Evolutionary conservation across 257 asterid genomes (phyloP), one percentile per base, ranked within the genome.

Genomic region (Fraxinus americana): DNA sequence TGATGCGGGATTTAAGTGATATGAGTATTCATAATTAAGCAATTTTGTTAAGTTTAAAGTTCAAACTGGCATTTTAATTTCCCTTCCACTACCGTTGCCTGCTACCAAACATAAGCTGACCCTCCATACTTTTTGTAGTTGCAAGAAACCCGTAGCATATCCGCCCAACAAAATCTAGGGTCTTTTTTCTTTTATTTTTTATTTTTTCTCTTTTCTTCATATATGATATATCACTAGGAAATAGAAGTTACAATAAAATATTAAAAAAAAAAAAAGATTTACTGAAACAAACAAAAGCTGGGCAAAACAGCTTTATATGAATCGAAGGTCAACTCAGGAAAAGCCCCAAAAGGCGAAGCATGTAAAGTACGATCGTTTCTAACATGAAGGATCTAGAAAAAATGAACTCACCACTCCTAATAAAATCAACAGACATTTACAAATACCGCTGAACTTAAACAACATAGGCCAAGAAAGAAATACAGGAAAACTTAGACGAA

Each of bases 241-340:
- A 54, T 54, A 45, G 74, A 74, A 74, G 72, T 38, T 27, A 4
- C 19, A 39, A 52, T 27, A 5, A 16, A 67, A 73, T n/a, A 23
- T n/a, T 57, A 50, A 50, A 0, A 25, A 21, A 67, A 43, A 66
- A 17, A 4, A 0, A 1, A 0, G 9, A n/a, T 0, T 54, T 5
- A 54, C 5, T 19, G 25, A 8, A 41, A 52, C 13, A 72, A 72
- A 36, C 23, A 48, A 45, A 71, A 63, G 75, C 67, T 34, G 70
- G 67, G 65, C 38, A 63, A 75, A 75, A n/a, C 67, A 74, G 79
- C 69, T 75, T 59, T 57, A 30, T 41, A 17, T 2, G 66, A 45
- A 25, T 76, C 67, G 13, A 36, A 63, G 74, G 75, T 81, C 78
- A 81, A 80, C 70, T 75, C 77, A 70, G 38, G 30, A 71, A 12